Evolutionary conservation across 2,329 filamentous ascomycete genomes (phyloP).

Genomic region (Fusarium phyllophilum): DNA sequence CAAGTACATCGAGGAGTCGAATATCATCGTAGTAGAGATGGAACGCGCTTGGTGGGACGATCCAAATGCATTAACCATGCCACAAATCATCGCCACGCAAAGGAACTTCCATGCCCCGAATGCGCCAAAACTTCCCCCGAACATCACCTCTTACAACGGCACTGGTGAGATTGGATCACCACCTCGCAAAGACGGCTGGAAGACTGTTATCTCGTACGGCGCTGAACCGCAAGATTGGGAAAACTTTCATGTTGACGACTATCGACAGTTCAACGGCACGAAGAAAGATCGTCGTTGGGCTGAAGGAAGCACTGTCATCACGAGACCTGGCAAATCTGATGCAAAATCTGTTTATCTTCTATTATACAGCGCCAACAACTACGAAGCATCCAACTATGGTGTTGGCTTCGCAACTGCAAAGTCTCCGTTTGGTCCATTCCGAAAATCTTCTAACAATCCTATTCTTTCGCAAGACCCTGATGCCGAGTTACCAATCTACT

Average conservation of each 20-base stretch:
- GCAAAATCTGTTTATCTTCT: slow-evolving; percentile 45
- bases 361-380: slow-evolving; percentile 47
- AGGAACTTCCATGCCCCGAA: slow-evolving; percentile 43
- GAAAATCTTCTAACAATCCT: slow-evolving; percentile 47
- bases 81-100: slow-evolving; percentile 46
- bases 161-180: slow-evolving; percentile 49
- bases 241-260: slow-evolving; percentile 50
- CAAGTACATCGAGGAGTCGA: slow-evolving; percentile 52
- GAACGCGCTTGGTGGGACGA: slow-evolving; percentile 51
- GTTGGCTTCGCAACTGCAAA: slow-evolving; percentile 49
- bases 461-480: slow-evolving; percentile 47
- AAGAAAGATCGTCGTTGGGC: slow-evolving; percentile 51
- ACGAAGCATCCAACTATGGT: slow-evolving; percentile 51
- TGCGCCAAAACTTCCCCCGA: slow-evolving; percentile 40
- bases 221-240: slow-evolving; percentile 50
- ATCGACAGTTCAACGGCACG: slow-evolving; percentile 47
- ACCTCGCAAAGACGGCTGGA: slow-evolving; percentile 51
- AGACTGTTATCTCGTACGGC: slow-evolving; percentile 50
- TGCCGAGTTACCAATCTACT: slow-evolving; percentile 45
- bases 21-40: slow-evolving; percentile 51
- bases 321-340: slow-evolving; percentile 22
- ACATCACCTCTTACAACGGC: slow-evolving; percentile 50
- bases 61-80: slow-evolving; percentile 48
- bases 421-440: slow-evolving; percentile 48
- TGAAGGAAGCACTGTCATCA: slow-evolving; percentile 49